These are phyloP conservation scores for Suillus placidus DNA, from an alignment of 768 basidiomycete species.

Conservation along the genomic window DNA sequence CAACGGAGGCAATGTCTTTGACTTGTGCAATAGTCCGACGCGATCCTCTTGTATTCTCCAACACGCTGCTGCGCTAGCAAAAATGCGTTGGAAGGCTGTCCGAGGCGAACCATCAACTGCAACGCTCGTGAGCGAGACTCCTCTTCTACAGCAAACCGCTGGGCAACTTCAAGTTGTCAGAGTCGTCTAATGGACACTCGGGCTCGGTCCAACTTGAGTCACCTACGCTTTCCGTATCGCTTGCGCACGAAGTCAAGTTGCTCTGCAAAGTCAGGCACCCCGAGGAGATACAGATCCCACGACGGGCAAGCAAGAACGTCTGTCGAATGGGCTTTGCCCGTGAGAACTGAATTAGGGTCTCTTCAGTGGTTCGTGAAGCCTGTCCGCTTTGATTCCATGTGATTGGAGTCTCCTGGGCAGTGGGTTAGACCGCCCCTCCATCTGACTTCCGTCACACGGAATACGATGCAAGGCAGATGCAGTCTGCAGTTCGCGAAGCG, in stretches of 20 bases:
- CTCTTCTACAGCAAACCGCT: neutral
- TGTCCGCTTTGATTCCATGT: neutral
- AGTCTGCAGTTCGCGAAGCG: neutral
- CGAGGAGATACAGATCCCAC: neutral
- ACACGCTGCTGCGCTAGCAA: neutral
- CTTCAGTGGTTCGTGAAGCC: neutral
- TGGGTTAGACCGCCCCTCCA: neutral
- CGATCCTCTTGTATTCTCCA: neutral
- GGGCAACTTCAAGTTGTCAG: neutral
- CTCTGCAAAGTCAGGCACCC: neutral
- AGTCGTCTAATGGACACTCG: neutral
- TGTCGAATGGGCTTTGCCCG: neutral
- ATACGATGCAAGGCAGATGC: neutral
- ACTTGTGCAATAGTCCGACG: neutral
- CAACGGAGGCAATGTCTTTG: neutral
- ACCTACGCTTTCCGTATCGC: neutral
- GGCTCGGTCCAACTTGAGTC: neutral
- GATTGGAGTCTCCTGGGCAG: neutral
- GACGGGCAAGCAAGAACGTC: neutral
- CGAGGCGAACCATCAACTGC: neutral
- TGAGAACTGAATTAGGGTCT: neutral
- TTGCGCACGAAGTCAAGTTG: too few species aligned
- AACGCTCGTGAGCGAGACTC: neutral
- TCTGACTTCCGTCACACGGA: constrained; percentile 18
- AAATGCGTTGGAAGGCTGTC: neutral